phyloP scores from a whole-genome alignment of 169 alveolate genomes.

The Eimeria tenella region DNA sequence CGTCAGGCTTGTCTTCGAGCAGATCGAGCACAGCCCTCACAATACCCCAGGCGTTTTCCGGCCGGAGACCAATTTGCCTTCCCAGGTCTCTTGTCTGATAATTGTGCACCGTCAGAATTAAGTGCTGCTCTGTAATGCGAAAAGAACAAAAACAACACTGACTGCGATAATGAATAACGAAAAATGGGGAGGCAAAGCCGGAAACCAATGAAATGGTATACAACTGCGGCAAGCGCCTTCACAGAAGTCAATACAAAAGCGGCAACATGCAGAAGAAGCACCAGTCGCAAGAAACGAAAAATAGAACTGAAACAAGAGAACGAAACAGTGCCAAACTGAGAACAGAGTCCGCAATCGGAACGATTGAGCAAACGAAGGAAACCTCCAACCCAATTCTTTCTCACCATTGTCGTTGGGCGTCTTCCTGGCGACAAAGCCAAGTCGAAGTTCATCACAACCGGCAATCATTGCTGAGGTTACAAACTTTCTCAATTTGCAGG shows the following conservation, averaged over 20 bases:
- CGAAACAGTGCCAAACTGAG: neutral
- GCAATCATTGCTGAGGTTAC: slow-evolving; percentile 93
- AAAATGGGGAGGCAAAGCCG: neutral
- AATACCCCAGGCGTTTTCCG: slow-evolving; percentile 94
- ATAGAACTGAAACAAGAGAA: neutral
- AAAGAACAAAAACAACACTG: neutral
- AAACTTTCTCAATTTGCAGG: slow-evolving; percentile 90
- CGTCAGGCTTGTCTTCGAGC: slow-evolving; percentile 90
- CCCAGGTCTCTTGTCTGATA: slow-evolving; percentile 92
- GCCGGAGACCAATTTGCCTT: slow-evolving; percentile 92
- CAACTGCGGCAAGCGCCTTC: neutral
- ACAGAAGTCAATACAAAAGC: neutral
- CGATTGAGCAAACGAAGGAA: neutral
- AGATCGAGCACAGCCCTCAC: slow-evolving; percentile 88
- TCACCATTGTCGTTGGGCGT: slow-evolving; percentile 89
- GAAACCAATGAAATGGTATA: neutral
- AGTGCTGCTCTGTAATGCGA: slow-evolving; percentile 83
- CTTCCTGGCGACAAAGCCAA: slow-evolving; percentile 91
- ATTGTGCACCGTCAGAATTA: slow-evolving; percentile 89
- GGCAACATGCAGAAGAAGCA: too few species aligned
- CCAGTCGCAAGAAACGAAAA: neutral
- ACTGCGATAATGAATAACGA: neutral
- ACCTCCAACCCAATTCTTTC: neutral
- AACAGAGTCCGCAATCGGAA: neutral
- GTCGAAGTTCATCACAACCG: slow-evolving; percentile 92